Conservation (phyloP, 768 basidiomycete species). For the Fomitopsis serialis region DNA sequence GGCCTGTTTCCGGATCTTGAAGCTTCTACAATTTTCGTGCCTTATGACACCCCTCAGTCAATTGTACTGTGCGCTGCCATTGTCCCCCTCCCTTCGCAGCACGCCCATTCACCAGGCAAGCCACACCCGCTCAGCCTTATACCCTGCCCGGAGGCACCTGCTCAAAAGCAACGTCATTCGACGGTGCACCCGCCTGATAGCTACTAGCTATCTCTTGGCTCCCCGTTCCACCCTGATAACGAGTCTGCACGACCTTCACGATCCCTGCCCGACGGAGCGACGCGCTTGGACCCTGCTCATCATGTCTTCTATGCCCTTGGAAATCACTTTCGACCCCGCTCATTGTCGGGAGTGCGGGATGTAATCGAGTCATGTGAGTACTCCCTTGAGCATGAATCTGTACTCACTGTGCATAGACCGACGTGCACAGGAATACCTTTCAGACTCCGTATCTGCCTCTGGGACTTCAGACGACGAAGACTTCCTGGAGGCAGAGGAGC, state of each 20-base stretch:
- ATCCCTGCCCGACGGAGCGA: too few species aligned
- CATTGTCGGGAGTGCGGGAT: slow-evolving; percentile 15
- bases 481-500: slow-evolving; percentile 15
- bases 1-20: not conserved
- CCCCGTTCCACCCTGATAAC: not conserved
- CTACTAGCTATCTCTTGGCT: too few species aligned
- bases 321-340: slow-evolving; percentile 15
- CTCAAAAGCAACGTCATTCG: too few species aligned
- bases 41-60: not conserved
- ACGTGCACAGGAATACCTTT: slow-evolving; percentile 61
- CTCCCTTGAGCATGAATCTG: not conserved
- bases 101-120: not conserved
- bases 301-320: slow-evolving; percentile 41
- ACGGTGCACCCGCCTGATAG: too few species aligned
- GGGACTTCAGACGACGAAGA: slow-evolving; percentile 35
- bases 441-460: slow-evolving; percentile 43
- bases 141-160: not conserved
- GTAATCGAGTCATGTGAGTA: slow-evolving; percentile 15
- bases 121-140: not conserved
- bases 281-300: not conserved
- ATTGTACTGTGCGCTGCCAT: not conserved
- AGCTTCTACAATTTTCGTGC: not conserved
- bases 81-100: not conserved
- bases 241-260: not conserved
- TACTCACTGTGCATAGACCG: slow-evolving; percentile 40